Conservation (phyloP, 495 filamentous ascomycete genomes). For the Penicillium cataractarum region DNA sequence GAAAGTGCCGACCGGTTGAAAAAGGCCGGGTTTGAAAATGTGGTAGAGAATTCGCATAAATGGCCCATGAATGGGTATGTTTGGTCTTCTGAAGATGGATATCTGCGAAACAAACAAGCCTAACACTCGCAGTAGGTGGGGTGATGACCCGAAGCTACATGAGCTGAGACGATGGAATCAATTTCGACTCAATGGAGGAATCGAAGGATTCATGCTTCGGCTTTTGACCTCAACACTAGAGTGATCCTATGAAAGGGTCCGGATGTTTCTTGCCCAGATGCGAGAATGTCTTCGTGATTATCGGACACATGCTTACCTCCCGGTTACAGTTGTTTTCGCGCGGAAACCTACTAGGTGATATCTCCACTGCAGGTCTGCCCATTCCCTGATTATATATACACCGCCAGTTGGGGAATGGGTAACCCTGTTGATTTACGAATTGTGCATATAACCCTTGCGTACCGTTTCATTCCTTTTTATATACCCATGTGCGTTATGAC, state of each 20-base stretch:
- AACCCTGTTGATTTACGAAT: neutral
- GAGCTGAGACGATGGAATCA: conserved; percentile 67
- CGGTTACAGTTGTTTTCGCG: conserved; percentile 25
- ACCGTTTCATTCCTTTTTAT: neutral
- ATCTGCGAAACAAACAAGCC: neutral
- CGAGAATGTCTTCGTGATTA: conserved; percentile 25
- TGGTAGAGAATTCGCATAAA: conserved; percentile 60
- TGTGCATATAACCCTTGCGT: neutral
- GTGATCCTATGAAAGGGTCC: conserved; percentile 29
- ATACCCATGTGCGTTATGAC: neutral
- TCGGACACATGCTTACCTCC: conserved; percentile 32
- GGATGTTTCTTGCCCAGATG: conserved; percentile 33
- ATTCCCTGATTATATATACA: neutral
- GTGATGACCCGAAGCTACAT: conserved; percentile 64
- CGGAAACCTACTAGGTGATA: conserved; percentile 19
- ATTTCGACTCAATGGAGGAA: conserved; percentile 61
- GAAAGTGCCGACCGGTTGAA: conserved; percentile 39
- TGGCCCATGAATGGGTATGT: conserved; percentile 52
- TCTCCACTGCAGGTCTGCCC: neutral
- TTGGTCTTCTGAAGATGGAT: neutral
- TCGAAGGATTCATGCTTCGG: conserved; percentile 60
- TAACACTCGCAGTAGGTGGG: conserved; percentile 56
- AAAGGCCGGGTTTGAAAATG: conserved; percentile 60
- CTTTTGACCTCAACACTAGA: conserved; percentile 60
- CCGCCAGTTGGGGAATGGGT: neutral